Percentiles rank a stretch among this genome's conserved stretches.
phyloP scores from a whole-genome alignment of 257 asterid species.

The Voacanga thouarsii region DNA sequence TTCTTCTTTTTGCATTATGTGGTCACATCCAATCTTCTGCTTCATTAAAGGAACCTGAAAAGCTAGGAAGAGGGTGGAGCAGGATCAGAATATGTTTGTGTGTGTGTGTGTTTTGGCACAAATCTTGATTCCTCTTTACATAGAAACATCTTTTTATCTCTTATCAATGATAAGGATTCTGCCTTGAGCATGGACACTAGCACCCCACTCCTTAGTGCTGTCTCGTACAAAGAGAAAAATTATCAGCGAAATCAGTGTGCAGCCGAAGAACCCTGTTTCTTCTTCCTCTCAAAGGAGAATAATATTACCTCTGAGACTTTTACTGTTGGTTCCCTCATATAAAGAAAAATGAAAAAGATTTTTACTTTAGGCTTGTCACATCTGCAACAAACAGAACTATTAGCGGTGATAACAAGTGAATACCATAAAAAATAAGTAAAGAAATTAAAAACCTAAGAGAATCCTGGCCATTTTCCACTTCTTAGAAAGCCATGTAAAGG shows the following conservation, averaged over 20 bases:
- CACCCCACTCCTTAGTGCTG: not conserved
- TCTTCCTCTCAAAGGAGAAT: not conserved
- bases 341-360: no score
- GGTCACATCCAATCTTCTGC: conserved; percentile 42
- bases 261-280: not conserved
- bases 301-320: not conserved
- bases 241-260: conserved; percentile 4
- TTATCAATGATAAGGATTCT: conserved; percentile 6
- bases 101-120: conserved; percentile 18
- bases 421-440: no score
- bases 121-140: conserved; percentile 36
- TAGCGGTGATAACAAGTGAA: no score
- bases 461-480: no score
- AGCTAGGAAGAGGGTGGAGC: conserved; percentile 14
- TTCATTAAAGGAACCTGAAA: conserved; percentile 20
- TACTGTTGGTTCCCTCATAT: not conserved
- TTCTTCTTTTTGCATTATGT: conserved; percentile 13
- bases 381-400: not conserved
- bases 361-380: not conserved
- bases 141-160: conserved; percentile 11
- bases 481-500: no score
- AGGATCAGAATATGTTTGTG: conserved; percentile 30
- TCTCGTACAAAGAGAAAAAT: conserved; percentile 15
- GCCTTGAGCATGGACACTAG: conserved; percentile 1
- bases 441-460: no score